Evolutionary conservation across 2,329 filamentous ascomycete species (phyloP).

Genomic region (Fusarium sulawesiense): DNA sequence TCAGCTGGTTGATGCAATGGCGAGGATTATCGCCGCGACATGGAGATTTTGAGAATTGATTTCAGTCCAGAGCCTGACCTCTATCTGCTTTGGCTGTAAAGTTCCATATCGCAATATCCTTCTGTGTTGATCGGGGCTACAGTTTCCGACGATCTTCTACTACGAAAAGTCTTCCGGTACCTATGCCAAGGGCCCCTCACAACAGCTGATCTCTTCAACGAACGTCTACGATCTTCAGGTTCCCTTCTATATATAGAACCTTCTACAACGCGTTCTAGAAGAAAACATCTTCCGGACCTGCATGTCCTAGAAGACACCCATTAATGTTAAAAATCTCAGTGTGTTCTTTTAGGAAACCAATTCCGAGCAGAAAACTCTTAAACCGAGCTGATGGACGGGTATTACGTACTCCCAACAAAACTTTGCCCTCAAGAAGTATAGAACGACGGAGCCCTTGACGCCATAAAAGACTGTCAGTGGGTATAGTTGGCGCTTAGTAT

Average conservation of each 20-base stretch:
- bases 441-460: background rate
- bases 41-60: background rate
- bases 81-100: background rate
- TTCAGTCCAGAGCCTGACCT: background rate
- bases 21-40: background rate
- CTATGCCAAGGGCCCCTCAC: background rate
- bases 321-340: background rate
- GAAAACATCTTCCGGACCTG: background rate
- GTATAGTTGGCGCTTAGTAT: conserved; percentile 32
- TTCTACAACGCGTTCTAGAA: background rate
- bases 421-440: background rate
- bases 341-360: background rate
- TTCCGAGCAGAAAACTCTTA: background rate
- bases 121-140: no score
- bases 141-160: background rate
- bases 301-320: background rate
- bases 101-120: accelerated
- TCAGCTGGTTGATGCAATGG: background rate
- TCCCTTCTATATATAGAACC: background rate
- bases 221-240: background rate
- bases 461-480: conserved; percentile 13
- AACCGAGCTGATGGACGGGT: background rate
- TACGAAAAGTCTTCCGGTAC: background rate
- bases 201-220: no score
- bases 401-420: conserved; percentile 15